Evolutionary conservation across 2,329 filamentous ascomycete species (phyloP).

Genomic region (Xylaria sp.): DNA sequence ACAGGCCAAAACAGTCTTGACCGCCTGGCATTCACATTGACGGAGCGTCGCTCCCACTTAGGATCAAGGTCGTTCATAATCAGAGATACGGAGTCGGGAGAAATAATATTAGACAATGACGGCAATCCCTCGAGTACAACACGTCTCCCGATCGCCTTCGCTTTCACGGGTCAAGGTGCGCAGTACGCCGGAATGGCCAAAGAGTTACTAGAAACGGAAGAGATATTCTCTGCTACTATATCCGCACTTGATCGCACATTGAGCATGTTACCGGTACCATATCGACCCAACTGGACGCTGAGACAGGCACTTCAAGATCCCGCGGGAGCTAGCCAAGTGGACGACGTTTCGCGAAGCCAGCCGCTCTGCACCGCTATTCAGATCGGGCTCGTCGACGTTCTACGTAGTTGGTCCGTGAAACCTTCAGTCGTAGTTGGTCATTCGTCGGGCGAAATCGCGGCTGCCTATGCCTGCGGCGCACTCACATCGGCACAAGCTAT

Average conservation of each 20-base stretch:
- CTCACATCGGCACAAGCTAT: background rate
- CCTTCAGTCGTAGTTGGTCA: constrained; percentile 39
- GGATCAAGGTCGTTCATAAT: background rate
- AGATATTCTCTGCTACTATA: background rate
- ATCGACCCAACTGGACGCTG: background rate
- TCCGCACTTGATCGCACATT: background rate
- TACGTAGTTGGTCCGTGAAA: constrained; percentile 20
- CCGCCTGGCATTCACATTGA: background rate
- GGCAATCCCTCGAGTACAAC: background rate
- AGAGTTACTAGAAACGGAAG: background rate
- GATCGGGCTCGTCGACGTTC: background rate
- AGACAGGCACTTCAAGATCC: background rate
- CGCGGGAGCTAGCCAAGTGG: background rate
- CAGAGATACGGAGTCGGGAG: background rate
- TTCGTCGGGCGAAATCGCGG: constrained; percentile 53
- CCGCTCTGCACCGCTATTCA: background rate
- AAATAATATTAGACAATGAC: background rate
- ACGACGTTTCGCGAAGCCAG: background rate
- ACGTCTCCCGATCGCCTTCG: constrained; percentile 1
- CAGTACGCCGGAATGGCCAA: constrained; percentile 23
- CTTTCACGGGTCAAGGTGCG: constrained; percentile 30
- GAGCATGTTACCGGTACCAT: background rate
- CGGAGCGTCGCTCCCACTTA: background rate
- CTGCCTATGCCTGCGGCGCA: constrained; percentile 52
- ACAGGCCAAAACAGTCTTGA: background rate